Base-by-base conservation (phyloP, 768 basidiomycete species). In the Obba rivulosa region DNA sequence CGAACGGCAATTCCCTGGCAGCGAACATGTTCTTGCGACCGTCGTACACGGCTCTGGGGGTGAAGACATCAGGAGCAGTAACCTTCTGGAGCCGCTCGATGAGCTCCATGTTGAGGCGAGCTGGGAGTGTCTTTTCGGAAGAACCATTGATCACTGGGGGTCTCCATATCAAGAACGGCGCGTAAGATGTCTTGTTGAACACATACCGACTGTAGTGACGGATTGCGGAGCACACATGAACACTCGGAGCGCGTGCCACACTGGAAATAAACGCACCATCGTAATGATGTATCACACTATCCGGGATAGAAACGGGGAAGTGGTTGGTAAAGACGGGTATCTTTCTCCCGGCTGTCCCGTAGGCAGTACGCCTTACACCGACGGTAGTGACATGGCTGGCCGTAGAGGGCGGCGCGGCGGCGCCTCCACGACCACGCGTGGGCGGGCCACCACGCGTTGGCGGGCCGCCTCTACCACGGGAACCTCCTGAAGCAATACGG, bases 11-110 rank as follows among this genome's bases (percentile, higher is more conserved):
- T 48, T 76, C 72, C 34, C 76, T 71, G 13, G 79, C 66, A 20
- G 83, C 72, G 57, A 87, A 92, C 41, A 82, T 62, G 52, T 90
- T 91, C 64, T 89, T 91, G 36, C 85, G 74, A 0, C 88, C 88
- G 49, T 91, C 89, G 51, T 89, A 91, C 2, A 79, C 87, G 16
- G 74, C 83, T 13, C 74, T 78, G 9, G 85, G 87, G 2, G 78
- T 86, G 59, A 92, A 92, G 18, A 86, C 69, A n/a, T 75, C 65
- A 0, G 79, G 80, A 1, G 80, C 78, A 3, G 76, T 71, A 0
- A 67, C 61, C 3, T 67, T 69, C 61, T 92, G 90, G 13, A 92
- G 62, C 14, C 69, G 69, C 13, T 73, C 72, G 41, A 92, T 81
- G 9, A 92, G 66, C 13, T 84, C 80, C 71, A 91, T 73, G 50